phyloP scores from a whole-genome alignment of 805 yeast genomes.

The Yamadazyma phyllophila region DNA sequence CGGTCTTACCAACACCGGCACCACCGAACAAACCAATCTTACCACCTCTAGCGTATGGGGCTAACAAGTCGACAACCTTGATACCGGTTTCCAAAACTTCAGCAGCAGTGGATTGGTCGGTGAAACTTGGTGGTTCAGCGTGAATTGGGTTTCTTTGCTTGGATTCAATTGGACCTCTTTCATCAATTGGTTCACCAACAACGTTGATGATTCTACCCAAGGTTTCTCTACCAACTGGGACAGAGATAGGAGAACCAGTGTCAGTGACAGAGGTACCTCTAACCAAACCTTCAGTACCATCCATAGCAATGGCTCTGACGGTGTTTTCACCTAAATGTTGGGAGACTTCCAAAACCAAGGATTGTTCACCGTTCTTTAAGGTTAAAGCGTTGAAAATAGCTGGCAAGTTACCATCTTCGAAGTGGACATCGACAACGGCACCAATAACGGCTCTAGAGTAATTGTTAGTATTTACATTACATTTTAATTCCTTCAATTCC shows the following conservation, averaged over 20 bases:
- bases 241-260: constrained; percentile 98
- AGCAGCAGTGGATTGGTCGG: constrained; percentile 96
- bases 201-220: constrained; percentile 98
- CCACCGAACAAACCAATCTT: constrained; percentile 99
- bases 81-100: constrained; percentile 99
- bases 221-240: constrained; percentile 99
- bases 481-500: not conserved
- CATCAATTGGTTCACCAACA: constrained; percentile 99
- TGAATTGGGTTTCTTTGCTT: constrained; percentile 96
- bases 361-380: constrained; percentile 71
- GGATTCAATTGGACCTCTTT: constrained; percentile 96
- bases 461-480: constrained; percentile 30
- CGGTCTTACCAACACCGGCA: constrained; percentile 99
- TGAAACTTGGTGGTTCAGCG: constrained; percentile 95
- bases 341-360: constrained; percentile 95
- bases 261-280: constrained; percentile 91
- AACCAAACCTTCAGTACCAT: constrained; percentile 99
- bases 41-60: constrained; percentile 99
- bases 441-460: constrained; percentile 85
- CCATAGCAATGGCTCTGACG: constrained; percentile 99
- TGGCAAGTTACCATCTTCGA: constrained; percentile 96
- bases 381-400: constrained; percentile 96
- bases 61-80: constrained; percentile 97
- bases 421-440: constrained; percentile 99
- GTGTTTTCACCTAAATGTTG: constrained; percentile 99